A percentile compares a stretch with the other conserved stretches of the same genome.
These are phyloP conservation scores for Cyberlindnera maclurae DNA, from an alignment of 805 yeast genomes.

Conservation along the genomic window DNA sequence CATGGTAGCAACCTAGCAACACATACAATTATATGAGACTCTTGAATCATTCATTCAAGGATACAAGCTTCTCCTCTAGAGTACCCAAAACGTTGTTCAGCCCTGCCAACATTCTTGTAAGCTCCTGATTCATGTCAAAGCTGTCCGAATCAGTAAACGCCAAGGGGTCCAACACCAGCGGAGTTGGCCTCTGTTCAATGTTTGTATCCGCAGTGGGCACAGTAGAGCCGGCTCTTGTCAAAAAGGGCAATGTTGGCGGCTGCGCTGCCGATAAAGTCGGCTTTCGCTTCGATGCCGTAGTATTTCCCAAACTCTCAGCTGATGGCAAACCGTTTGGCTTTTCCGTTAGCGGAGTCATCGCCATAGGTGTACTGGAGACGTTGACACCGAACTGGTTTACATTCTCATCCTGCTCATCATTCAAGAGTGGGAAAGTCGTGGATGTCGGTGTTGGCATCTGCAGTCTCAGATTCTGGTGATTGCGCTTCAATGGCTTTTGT, in stretches of 20 bases:
- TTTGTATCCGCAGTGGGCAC: conserved; percentile 6
- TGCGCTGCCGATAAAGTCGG: conserved; percentile 1
- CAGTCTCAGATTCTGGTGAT: conserved; percentile 50
- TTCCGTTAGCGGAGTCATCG: conserved; percentile 81
- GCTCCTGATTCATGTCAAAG: conserved; percentile 22
- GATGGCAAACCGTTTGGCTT: conserved; percentile 23
- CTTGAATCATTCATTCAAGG: conserved; percentile 15
- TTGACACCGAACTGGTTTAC: conserved; percentile 66
- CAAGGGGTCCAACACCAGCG: conserved; percentile 12
- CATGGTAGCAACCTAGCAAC: neutral
- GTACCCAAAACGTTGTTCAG: conserved; percentile 21
- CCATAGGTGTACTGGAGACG: conserved; percentile 44
- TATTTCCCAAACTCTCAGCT: neutral
- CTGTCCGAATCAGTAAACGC: conserved; percentile 20
- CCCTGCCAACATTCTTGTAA: conserved; percentile 17
- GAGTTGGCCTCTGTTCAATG: conserved; percentile 4
- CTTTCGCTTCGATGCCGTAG: conserved; percentile 3
- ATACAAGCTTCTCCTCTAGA: conserved; percentile 25
- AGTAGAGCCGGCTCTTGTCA: conserved; percentile 9
- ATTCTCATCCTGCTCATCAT: conserved; percentile 29
- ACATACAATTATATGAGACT: too few species aligned
- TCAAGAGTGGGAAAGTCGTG: conserved; percentile 20
- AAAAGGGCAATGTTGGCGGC: conserved; percentile 13
- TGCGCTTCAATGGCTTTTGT: conserved; percentile 18
- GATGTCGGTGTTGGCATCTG: conserved; percentile 73